Base-by-base conservation (phyloP, 1,284 basidiomycete species). In the Cryptococcus sp. region DNA sequence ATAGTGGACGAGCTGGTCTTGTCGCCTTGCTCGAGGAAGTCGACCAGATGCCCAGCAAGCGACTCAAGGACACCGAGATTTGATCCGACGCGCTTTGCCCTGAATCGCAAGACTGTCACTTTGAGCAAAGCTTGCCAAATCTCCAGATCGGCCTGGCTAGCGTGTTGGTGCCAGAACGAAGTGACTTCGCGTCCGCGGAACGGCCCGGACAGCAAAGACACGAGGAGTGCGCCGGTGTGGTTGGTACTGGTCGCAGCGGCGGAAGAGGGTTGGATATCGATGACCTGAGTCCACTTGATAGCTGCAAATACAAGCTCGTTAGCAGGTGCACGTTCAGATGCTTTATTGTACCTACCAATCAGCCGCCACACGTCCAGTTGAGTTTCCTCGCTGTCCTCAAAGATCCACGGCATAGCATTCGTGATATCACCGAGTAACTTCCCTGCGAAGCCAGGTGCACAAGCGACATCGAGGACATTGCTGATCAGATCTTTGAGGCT, bases 1-100 rank as follows among this genome's bases (percentile, higher is more conserved):
- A 72, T 76, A 5, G 65, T 67, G 2, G 68, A 65, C 1, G 66
- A 61, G 38, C 66, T 56, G 5, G 70, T 70, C 56, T 64, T 68
- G 16, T 60, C 56, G 22, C 47, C 54, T 23, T 61, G 47, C 2
- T 63, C 55, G 5, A 71, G 47, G 50, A 67, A 73, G 57, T 75
- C 75, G 27, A 49, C 54, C 20, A 77, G 50, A 55, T 75, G 74
- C 3, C 65, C 74, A 1, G 73, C 70, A 8, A 77, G 60, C 7
- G 68, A 63, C 54, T 77, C 74, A 40, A 77, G 60, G 4, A 77
- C 68, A 23, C 74, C 75, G 47, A 70, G 61, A 61, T 77, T 75
- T 16, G 71, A 61, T 4, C 72, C 74, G 0, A 68, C 70, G 3
- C 66, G 57, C 59, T 70, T 73, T 22, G 72, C 70, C 19, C 71